These are phyloP conservation scores for Penicillium sp. DNA, from an alignment of 2,329 filamentous ascomycete genomes.

Conservation along the genomic window DNA sequence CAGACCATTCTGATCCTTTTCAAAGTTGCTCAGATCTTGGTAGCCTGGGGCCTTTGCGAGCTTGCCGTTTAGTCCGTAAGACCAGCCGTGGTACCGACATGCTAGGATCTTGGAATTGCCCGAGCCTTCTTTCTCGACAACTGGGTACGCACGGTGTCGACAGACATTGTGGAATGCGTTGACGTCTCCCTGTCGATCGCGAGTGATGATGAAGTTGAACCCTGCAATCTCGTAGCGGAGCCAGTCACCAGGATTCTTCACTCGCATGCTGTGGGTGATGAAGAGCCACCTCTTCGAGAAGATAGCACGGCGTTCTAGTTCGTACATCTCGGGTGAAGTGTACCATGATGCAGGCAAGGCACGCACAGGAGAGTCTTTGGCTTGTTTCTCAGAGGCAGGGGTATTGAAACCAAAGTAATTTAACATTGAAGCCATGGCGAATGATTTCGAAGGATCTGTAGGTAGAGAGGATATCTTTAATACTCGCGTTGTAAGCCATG, in stretches of 20 bases:
- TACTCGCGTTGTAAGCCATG: neutral
- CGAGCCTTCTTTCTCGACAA: conserved; percentile 21
- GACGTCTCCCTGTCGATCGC: conserved; percentile 19
- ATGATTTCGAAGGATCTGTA: neutral
- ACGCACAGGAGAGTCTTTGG: conserved; percentile 15
- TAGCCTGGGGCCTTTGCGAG: conserved; percentile 23
- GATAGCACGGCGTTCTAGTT: conserved; percentile 23
- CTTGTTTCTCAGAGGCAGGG: conserved; percentile 11
- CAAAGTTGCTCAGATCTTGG: conserved; percentile 16
- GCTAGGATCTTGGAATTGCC: conserved; percentile 23
- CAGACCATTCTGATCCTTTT: conserved; percentile 21
- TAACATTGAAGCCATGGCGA: conserved; percentile 20
- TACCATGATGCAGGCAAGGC: conserved; percentile 25
- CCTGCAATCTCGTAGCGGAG: conserved; percentile 23
- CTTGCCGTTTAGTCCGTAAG: conserved; percentile 25
- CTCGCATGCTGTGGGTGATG: conserved; percentile 22
- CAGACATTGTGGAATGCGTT: conserved; percentile 27
- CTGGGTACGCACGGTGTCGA: conserved; percentile 23
- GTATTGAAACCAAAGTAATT: conserved; percentile 23
- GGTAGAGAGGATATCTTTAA: neutral
- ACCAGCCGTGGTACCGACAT: conserved; percentile 25
- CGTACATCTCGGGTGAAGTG: conserved; percentile 24
- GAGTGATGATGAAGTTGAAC: conserved; percentile 24
- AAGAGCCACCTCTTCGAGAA: conserved; percentile 25
- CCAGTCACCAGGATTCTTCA: conserved; percentile 23